These are phyloP conservation scores for Colletotrichum tofieldiae DNA, from an alignment of 2,329 filamentous ascomycete genomes.

Conservation along the genomic window DNA sequence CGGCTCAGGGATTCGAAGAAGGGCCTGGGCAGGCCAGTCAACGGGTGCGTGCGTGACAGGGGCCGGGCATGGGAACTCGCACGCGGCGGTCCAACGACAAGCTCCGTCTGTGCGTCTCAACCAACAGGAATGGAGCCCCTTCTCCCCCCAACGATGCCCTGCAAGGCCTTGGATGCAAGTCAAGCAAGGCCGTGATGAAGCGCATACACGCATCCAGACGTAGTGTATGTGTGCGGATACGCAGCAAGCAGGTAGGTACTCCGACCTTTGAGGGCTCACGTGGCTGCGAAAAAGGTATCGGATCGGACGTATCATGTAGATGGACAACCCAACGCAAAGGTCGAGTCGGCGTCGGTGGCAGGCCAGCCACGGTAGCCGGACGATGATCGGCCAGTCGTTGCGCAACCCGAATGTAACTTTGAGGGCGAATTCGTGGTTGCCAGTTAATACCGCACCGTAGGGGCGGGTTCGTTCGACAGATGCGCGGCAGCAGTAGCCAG, in stretches of 20 bases:
- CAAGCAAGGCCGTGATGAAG: conserved; percentile 36
- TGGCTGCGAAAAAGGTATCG: conserved; percentile 20
- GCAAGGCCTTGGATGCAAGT: conserved; percentile 41
- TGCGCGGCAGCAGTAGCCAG: neutral
- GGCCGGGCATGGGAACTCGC: conserved; percentile 31
- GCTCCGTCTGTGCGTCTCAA: conserved; percentile 40
- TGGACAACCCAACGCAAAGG: conserved; percentile 34
- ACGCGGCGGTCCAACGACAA: conserved; percentile 39
- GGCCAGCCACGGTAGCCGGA: conserved; percentile 30
- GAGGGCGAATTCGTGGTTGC: conserved; percentile 16
- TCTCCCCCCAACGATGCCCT: conserved; percentile 25
- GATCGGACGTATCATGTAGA: conserved; percentile 39
- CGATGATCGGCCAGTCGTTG: conserved; percentile 23
- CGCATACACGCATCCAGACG: neutral
- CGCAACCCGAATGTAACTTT: conserved; percentile 25
- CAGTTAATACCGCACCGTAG: conserved; percentile 36
- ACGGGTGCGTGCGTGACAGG: conserved; percentile 31
- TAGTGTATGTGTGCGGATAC: conserved; percentile 9
- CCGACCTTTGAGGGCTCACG: conserved; percentile 34
- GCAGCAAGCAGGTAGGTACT: conserved; percentile 1
- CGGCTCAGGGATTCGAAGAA: conserved; percentile 38
- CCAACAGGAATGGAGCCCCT: conserved; percentile 41
- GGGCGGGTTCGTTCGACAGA: conserved; percentile 13
- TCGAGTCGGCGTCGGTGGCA: conserved; percentile 23
- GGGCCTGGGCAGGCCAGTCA: conserved; percentile 18